phyloP scores from a whole-genome alignment of 2,329 filamentous ascomycete genomes.

The Hypoxylon sp. region DNA sequence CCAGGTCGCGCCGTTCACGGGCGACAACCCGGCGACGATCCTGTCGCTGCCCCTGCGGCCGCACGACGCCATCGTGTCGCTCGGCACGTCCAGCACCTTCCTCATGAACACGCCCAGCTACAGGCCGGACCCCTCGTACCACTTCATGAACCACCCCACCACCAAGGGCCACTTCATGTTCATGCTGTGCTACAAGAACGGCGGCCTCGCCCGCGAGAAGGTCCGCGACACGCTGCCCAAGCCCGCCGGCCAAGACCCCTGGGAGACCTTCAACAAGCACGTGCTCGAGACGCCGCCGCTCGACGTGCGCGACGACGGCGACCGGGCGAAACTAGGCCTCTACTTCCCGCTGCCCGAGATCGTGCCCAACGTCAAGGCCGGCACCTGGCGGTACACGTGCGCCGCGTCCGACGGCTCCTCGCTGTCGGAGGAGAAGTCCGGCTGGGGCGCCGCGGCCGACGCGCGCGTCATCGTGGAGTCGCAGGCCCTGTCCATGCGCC shows the following conservation, averaged over 20 bases:
- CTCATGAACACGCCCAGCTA: slow-evolving; percentile 96
- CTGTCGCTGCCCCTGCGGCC: slow-evolving; percentile 87
- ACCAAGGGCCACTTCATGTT: slow-evolving; percentile 96
- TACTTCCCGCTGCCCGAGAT: slow-evolving; percentile 97
- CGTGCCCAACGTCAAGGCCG: slow-evolving; percentile 87
- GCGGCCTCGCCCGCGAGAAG: slow-evolving; percentile 89
- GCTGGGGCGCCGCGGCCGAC: slow-evolving; percentile 74
- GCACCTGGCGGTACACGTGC: slow-evolving; percentile 85
- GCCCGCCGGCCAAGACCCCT: slow-evolving; percentile 65
- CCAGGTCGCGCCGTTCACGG: slow-evolving; percentile 86
- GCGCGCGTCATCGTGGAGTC: slow-evolving; percentile 90
- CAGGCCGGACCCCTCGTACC: slow-evolving; percentile 88
- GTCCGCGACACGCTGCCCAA: slow-evolving; percentile 83
- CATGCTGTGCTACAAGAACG: slow-evolving; percentile 99
- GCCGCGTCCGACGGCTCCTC: slow-evolving; percentile 66
- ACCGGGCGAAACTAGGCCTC: slow-evolving; percentile 85
- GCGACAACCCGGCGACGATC: slow-evolving; percentile 96
- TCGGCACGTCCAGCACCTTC: slow-evolving; percentile 96
- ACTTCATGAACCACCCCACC: slow-evolving; percentile 98
- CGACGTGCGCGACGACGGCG: slow-evolving; percentile 65
- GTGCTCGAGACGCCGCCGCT: slow-evolving; percentile 77
- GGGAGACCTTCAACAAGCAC: slow-evolving; percentile 83
- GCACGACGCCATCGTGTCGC: slow-evolving; percentile 91
- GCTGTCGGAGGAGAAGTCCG: slow-evolving; percentile 57
- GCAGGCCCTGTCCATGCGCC: slow-evolving; percentile 90